Conservation (phyloP, 2,329 filamentous ascomycete species). For the Talaromyces amestolkiae region DNA sequence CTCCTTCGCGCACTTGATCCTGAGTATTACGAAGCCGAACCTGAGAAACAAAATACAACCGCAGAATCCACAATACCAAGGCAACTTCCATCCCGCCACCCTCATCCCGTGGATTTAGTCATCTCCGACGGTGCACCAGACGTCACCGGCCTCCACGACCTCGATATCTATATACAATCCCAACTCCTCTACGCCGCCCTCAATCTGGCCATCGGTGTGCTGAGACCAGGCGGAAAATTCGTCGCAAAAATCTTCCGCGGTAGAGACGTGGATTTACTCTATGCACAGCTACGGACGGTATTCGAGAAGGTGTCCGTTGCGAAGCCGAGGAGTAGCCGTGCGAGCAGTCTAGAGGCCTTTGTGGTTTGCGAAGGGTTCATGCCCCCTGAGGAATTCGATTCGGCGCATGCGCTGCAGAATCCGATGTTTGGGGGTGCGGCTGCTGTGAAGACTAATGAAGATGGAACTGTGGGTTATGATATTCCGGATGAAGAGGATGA, state of each 20-base stretch:
- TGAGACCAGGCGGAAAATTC: conserved; percentile 90
- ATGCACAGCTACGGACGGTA: conserved; percentile 87
- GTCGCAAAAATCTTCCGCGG: conserved; percentile 97
- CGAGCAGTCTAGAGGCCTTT: conserved; percentile 94
- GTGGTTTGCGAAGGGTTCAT: conserved; percentile 94
- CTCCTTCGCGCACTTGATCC: conserved; percentile 82
- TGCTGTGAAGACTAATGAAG: conserved; percentile 27
- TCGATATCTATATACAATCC: conserved; percentile 97
- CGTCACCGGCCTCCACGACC: conserved; percentile 92
- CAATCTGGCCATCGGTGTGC: conserved; percentile 87
- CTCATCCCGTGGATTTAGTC: conserved; percentile 84
- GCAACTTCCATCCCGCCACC: conserved; percentile 48
- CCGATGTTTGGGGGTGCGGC: conserved; percentile 42
- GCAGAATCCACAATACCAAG: conserved; percentile 14
- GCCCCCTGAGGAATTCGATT: conserved; percentile 50
- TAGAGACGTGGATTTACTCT: conserved; percentile 91
- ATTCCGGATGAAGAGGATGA: conserved; percentile 35
- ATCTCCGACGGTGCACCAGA: conserved; percentile 94
- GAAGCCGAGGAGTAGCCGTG: conserved; percentile 90
- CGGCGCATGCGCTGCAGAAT: conserved; percentile 33
- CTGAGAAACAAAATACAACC: conserved; percentile 19
- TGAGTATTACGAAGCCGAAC: conserved; percentile 51
- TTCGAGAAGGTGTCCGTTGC: conserved; percentile 86
- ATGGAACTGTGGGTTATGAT: conserved; percentile 37
- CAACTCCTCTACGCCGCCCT: conserved; percentile 92